Percentiles rank a stretch among this genome's conserved stretches.
These are phyloP conservation scores for Hypocreales sp. DNA, from an alignment of 2,329 filamentous ascomycete species.

Conservation along the genomic window DNA sequence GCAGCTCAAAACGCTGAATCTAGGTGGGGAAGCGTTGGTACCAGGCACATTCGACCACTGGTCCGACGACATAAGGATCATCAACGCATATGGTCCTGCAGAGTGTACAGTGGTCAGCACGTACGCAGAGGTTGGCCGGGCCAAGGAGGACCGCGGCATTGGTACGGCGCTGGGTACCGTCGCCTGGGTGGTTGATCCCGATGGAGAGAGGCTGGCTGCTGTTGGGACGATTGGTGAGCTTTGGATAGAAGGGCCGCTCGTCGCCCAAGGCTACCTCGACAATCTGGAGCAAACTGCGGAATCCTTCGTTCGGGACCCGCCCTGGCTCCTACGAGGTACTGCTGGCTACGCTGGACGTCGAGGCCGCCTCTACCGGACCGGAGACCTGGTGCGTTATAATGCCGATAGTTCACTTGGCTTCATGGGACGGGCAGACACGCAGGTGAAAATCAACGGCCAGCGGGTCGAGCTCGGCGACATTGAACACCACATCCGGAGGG, in stretches of 20 bases:
- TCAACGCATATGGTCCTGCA: constrained; percentile 7
- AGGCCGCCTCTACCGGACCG: constrained; percentile 17
- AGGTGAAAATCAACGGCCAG: constrained; percentile 27
- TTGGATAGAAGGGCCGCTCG: constrained; percentile 23
- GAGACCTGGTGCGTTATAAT: constrained; percentile 14
- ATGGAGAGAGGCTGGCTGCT: constrained; percentile 9
- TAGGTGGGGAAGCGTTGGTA: constrained; percentile 24
- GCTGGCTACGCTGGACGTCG: constrained; percentile 16
- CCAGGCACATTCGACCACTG: not conserved
- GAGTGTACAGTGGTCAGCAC: constrained; percentile 4
- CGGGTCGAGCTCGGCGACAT: constrained; percentile 1
- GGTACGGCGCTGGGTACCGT: too few relatives aligned
- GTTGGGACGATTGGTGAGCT: constrained; percentile 17
- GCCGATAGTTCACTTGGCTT: constrained; percentile 13
- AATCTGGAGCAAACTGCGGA: constrained; percentile 25
- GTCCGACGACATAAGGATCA: not conserved
- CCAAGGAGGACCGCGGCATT: not conserved
- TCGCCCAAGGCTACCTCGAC: constrained; percentile 33
- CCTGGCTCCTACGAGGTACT: constrained; percentile 15
- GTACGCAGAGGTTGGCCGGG: not conserved
- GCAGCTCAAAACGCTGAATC: constrained; percentile 22
- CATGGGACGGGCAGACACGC: constrained; percentile 25
- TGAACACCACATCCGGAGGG: too few relatives aligned
- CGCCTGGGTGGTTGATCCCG: constrained; percentile 14
- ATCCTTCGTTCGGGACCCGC: constrained; percentile 27